These are phyloP conservation scores for Coemansia sp. DNA, from an alignment of 192 early-diverging fungal genomes.

Conservation along the genomic window DNA sequence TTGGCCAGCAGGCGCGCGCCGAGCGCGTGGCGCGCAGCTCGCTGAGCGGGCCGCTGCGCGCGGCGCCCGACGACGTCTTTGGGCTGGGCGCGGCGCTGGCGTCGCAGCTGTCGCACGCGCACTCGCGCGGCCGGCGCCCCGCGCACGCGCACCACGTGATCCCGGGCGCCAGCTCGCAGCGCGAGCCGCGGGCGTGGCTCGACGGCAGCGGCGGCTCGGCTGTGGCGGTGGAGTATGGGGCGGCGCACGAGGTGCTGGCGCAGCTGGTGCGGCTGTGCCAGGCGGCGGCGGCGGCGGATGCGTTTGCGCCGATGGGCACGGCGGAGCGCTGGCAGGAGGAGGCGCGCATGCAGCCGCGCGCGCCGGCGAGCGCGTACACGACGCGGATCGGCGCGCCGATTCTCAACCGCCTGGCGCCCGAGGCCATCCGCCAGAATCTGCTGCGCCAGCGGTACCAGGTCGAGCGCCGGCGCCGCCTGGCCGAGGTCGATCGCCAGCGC, in stretches of 20 bases:
- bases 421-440: slow-evolving; percentile 67
- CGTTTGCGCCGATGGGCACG: slow-evolving; percentile 70
- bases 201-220: neutral
- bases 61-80: slow-evolving; percentile 41
- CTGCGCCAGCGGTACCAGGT: slow-evolving; percentile 45
- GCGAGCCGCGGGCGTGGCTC: slow-evolving; percentile 1
- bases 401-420: slow-evolving; percentile 74
- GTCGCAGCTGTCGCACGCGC: slow-evolving; percentile 27
- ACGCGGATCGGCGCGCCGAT: slow-evolving; percentile 63
- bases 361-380: slow-evolving; percentile 62
- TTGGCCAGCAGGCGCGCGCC: slow-evolving; percentile 32
- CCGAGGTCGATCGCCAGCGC: slow-evolving; percentile 37
- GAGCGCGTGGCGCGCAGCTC: slow-evolving; percentile 44
- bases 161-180: slow-evolving; percentile 22
- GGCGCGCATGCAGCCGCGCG: slow-evolving; percentile 78
- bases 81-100: slow-evolving; percentile 41
- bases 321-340: slow-evolving; percentile 89
- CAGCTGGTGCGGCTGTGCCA: slow-evolving; percentile 37
- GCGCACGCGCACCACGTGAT: slow-evolving; percentile 29
- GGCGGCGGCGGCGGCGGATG: slow-evolving; percentile 62
- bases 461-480: slow-evolving; percentile 38
- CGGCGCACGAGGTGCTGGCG: slow-evolving; percentile 18
- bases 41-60: slow-evolving; percentile 24
- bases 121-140: slow-evolving; percentile 45
- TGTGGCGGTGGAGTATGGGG: neutral